Evolutionary conservation across 2,329 filamentous ascomycete species (phyloP).

Genomic region (Fusarium gaditjirri): DNA sequence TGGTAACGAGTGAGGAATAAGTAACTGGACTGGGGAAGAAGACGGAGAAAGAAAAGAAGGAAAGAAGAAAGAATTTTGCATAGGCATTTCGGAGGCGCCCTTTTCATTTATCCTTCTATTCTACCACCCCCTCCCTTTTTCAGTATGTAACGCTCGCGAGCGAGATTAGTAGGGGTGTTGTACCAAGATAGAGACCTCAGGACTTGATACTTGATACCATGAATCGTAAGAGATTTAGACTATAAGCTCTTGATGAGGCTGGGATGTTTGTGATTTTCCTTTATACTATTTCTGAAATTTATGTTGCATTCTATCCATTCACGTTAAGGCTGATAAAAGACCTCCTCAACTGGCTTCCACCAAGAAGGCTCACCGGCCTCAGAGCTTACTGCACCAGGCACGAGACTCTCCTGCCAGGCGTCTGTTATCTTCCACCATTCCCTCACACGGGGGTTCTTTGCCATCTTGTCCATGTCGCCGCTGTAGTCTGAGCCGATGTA

Average conservation of each 20-base stretch:
- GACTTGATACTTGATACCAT: conserved; percentile 39
- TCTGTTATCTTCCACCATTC: conserved; percentile 89
- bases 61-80: conserved; percentile 35
- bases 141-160: conserved; percentile 45
- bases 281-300: background rate
- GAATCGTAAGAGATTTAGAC: conserved; percentile 10
- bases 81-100: conserved; percentile 37
- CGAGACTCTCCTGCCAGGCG: conserved; percentile 74
- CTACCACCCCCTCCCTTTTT: conserved; percentile 21
- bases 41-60: background rate
- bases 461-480: conserved; percentile 81
- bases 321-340: conserved; percentile 68
- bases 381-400: conserved; percentile 68
- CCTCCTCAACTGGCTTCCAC: conserved; percentile 77
- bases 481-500: conserved; percentile 79
- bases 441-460: conserved; percentile 75
- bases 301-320: background rate
- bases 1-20: conserved; percentile 37
- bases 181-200: conserved; percentile 28
- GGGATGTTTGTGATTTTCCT: background rate
- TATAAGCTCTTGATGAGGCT: background rate
- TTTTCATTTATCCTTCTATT: conserved; percentile 36
- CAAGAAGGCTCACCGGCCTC: conserved; percentile 69
- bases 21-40: conserved; percentile 30
- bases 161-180: conserved; percentile 47